These are phyloP conservation scores for Hyphopichia pseudoburtonii DNA, from an alignment of 1,139 yeast species.

Conservation along the genomic window DNA sequence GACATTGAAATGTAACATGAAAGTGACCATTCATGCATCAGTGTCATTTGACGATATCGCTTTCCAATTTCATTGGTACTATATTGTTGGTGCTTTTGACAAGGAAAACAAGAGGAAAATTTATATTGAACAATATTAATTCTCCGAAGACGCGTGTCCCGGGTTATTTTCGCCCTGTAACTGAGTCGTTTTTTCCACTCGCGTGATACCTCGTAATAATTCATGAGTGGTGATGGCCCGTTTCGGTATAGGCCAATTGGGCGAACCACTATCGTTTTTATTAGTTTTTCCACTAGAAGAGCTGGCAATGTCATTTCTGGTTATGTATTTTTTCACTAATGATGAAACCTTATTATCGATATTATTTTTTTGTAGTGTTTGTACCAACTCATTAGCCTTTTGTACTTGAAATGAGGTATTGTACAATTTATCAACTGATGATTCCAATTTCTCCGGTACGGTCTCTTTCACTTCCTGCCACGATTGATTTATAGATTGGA, in stretches of 20 bases:
- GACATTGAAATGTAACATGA: no score
- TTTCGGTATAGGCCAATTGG: slow-evolving; percentile 19
- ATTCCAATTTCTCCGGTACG: slow-evolving; percentile 17
- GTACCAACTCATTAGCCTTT: slow-evolving; percentile 21
- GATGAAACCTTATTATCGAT: slow-evolving; percentile 18
- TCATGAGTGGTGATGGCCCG: slow-evolving; percentile 18
- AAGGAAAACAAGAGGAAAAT: no score
- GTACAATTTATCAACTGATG: slow-evolving; percentile 23
- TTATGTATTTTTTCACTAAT: slow-evolving; percentile 19
- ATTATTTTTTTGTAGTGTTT: slow-evolving; percentile 13
- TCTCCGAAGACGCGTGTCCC: no score
- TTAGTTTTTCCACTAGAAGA: no score
- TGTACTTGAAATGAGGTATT: slow-evolving; percentile 21
- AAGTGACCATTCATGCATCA: no score
- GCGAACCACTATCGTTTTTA: not conserved
- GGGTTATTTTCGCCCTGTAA: no score
- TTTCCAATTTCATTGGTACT: no score
- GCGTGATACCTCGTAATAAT: slow-evolving; percentile 20
- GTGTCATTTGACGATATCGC: no score
- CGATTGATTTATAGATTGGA: slow-evolving; percentile 7
- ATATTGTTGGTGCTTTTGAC: no score
- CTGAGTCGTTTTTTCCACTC: slow-evolving; percentile 14
- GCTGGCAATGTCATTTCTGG: slow-evolving; percentile 11
- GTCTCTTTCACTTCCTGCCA: slow-evolving; percentile 9
- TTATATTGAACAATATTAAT: no score